Percentiles rank a stretch among this genome's conserved stretches.
Evolutionary conservation across 495 filamentous ascomycete species (phyloP).

Genomic region (Penicillium riverlandense): DNA sequence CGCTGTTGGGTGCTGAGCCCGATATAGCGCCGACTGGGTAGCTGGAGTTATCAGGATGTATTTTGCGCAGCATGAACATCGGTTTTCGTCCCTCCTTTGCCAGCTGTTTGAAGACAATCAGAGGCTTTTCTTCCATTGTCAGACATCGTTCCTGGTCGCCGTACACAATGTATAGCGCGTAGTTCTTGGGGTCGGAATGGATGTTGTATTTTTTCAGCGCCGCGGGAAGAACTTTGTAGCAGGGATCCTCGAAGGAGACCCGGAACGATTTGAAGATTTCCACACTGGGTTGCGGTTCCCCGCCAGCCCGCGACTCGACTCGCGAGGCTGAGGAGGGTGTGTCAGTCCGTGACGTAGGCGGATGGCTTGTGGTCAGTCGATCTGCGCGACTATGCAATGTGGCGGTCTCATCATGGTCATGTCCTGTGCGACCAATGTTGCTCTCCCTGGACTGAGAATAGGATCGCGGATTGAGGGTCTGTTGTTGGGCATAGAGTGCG

Average conservation of each 20-base stretch:
- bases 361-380: constrained; percentile 33
- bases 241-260: constrained; percentile 95
- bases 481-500: constrained; percentile 38
- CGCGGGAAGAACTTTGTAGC: constrained; percentile 92
- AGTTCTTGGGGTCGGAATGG: constrained; percentile 92
- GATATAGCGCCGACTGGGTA: constrained; percentile 1
- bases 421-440: constrained; percentile 21
- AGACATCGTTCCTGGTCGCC: constrained; percentile 95
- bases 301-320: constrained; percentile 45
- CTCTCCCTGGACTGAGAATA: constrained; percentile 33
- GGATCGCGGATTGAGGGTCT: constrained; percentile 41
- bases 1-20: constrained; percentile 33
- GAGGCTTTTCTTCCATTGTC: constrained; percentile 81
- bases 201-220: constrained; percentile 98
- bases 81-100: constrained; percentile 95
- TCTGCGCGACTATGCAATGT: constrained; percentile 22
- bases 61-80: constrained; percentile 94
- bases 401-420: constrained; percentile 38
- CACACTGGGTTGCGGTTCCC: constrained; percentile 44
- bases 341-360: constrained; percentile 29
- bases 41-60: constrained; percentile 24
- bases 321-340: constrained; percentile 27
- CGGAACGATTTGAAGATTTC: constrained; percentile 99
- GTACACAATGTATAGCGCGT: constrained; percentile 95
- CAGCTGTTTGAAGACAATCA: constrained; percentile 94